Percentiles rank a stretch among this genome's conserved stretches.
These are phyloP conservation scores for Penicillium coprophilum DNA, from an alignment of 495 filamentous ascomycete species.

Conservation along the genomic window DNA sequence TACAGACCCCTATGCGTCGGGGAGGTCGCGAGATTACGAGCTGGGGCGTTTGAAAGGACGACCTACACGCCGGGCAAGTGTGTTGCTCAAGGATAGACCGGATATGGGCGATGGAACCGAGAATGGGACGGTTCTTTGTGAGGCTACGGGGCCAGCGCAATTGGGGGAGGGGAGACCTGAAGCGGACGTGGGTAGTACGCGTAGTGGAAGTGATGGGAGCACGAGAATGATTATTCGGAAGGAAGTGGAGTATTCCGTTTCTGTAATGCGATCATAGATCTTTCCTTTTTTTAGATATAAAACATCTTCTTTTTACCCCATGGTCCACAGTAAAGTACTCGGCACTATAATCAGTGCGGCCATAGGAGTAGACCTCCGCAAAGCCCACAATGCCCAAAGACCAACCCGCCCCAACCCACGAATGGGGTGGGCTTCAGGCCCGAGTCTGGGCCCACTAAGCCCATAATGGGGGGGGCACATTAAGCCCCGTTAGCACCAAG, in stretches of 20 bases:
- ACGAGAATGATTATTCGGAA: not conserved
- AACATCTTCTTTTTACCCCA: not conserved
- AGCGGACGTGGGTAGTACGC: not conserved
- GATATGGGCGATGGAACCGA: not conserved
- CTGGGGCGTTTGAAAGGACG: not conserved
- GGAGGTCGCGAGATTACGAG: not conserved
- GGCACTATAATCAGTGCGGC: too few species aligned
- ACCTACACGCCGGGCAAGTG: not conserved
- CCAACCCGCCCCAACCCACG: too few species aligned
- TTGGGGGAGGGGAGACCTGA: not conserved
- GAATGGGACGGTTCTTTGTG: not conserved
- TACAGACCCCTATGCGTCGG: not conserved
- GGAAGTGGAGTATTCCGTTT: not conserved
- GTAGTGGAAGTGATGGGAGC: not conserved
- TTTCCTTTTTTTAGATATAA: not conserved
- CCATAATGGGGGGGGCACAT: too few species aligned
- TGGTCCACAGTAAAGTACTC: not conserved
- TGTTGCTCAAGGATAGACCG: not conserved
- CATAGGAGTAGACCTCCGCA: too few species aligned
- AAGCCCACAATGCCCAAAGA: too few species aligned
- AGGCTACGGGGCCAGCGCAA: not conserved
- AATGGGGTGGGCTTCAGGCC: too few species aligned
- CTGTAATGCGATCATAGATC: not conserved
- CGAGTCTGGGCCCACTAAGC: too few species aligned
- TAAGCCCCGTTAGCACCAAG: too few species aligned